These are phyloP conservation scores for Claviceps sp. DNA, from an alignment of 2,329 filamentous ascomycete genomes.

Conservation along the genomic window DNA sequence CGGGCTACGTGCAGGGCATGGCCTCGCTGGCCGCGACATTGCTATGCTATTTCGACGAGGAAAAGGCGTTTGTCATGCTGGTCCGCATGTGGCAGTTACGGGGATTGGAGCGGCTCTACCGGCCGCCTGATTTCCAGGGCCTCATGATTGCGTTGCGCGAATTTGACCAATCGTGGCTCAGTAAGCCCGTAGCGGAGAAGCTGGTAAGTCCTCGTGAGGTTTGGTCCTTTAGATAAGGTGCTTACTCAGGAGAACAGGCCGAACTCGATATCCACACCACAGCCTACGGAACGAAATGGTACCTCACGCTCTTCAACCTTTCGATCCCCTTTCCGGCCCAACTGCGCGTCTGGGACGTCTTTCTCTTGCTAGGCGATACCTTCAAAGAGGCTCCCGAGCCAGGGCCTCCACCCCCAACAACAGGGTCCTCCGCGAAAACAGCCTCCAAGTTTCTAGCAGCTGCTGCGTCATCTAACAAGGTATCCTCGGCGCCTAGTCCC, in stretches of 20 bases:
- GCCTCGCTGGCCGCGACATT: slow-evolving; percentile 83
- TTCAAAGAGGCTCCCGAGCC: slow-evolving; percentile 1
- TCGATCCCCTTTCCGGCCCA: slow-evolving; percentile 90
- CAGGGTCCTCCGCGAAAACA: not conserved
- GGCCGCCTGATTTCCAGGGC: slow-evolving; percentile 61
- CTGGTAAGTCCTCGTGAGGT: slow-evolving; percentile 43
- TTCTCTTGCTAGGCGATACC: slow-evolving; percentile 66
- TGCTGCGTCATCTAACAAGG: slow-evolving; percentile 1
- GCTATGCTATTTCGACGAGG: slow-evolving; percentile 94
- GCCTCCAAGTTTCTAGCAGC: not conserved
- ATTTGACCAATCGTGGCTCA: slow-evolving; percentile 76
- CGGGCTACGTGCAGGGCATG: slow-evolving; percentile 97
- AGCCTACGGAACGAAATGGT: slow-evolving; percentile 95
- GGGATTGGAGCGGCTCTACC: slow-evolving; percentile 74
- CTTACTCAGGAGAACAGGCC: slow-evolving; percentile 29
- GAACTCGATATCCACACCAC: slow-evolving; percentile 74
- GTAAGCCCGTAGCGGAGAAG: slow-evolving; percentile 65
- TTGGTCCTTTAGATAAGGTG: no score
- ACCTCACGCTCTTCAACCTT: slow-evolving; percentile 93
- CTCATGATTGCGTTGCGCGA: slow-evolving; percentile 76
- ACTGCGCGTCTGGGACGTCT: slow-evolving; percentile 93
- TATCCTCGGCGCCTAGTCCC: slow-evolving; percentile 1
- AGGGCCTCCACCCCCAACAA: not conserved
- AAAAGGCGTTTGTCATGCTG: slow-evolving; percentile 87
- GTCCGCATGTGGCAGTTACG: slow-evolving; percentile 87